Evolutionary conservation across 2,329 filamentous ascomycete genomes (phyloP), one percentile per base, ranked within the genome.

Genomic region (Penicillium sp.): DNA sequence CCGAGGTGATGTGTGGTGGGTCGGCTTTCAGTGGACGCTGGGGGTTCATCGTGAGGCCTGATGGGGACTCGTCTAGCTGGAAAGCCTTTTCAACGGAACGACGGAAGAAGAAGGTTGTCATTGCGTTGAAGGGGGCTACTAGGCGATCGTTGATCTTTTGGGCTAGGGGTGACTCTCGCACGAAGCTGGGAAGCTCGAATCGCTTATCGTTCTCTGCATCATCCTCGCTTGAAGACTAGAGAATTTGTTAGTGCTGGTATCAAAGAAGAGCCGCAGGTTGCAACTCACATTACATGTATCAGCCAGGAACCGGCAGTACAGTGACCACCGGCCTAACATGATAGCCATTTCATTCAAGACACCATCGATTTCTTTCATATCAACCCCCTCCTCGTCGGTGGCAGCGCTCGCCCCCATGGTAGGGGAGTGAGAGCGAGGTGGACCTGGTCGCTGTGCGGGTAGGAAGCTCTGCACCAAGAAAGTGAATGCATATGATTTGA

Each of bases 31-130:
- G 80, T 4, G 88, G 80, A 67, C 82, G 89, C 67, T 82, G 87
- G 40, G 88, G 80, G 68, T 87, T 90, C 33, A 99, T 79, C 0
- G 89, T 89, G 19, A 99, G 78, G 19, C 91, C 91, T 0, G 82
- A 77, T 0, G 94, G 94, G 19, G 87, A 84, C 72, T 99, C 95
- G 69, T 99, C 94, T 43, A 99, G 80, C 72, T 99, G 93, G 73
- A 99, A 99, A 0, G 94, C 91, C 73, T 97, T 97, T 69, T 99
- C 94, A 2, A 99, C 92, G 0, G 92, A 96, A 46, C 94, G 85
- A 7, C 95, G 88, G 78, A 97, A 93, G 83, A 97, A 97, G 77
- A 99, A 99, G 1, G 88, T 94, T 2, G 91, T 91, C 88, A 99
- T 92, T 56, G 84, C 78, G 69, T 95, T 96, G 78, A 97, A 97